Evolutionary conservation across 768 basidiomycete genomes (phyloP).

Genomic region (Cystofilobasidium bisporidii): DNA sequence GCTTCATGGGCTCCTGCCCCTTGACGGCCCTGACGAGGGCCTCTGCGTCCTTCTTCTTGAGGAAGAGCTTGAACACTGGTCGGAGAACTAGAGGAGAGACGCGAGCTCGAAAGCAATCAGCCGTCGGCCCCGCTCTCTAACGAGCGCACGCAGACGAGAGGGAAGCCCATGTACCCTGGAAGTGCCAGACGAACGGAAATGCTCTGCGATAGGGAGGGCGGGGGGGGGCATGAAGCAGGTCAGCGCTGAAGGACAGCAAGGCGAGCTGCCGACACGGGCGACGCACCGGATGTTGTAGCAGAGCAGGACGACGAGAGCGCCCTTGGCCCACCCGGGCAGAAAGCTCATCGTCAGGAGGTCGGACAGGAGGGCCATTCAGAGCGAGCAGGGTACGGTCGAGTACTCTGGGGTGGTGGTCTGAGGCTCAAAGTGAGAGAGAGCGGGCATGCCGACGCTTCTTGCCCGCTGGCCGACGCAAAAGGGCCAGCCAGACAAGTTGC

Average conservation of each 20-base stretch:
- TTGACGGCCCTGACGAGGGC: not conserved
- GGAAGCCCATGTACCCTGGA: too few species aligned
- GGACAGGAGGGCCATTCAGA: not conserved
- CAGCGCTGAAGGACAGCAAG: not conserved
- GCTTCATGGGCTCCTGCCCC: not conserved
- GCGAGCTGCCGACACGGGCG: not conserved
- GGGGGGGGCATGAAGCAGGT: not conserved
- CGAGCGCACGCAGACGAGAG: too few species aligned
- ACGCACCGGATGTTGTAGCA: slow-evolving; percentile 1
- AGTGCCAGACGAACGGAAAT: slow-evolving; percentile 1
- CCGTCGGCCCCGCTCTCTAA: too few species aligned
- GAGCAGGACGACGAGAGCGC: not conserved
- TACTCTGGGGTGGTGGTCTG: too few species aligned
- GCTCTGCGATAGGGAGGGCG: not conserved
- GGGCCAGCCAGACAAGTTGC: too few species aligned
- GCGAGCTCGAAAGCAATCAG: not conserved
- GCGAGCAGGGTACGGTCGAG: not conserved
- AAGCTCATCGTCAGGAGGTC: not conserved
- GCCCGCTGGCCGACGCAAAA: too few species aligned
- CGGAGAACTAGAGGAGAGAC: not conserved
- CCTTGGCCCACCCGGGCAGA: slow-evolving; percentile 16
- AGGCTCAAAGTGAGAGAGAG: too few species aligned
- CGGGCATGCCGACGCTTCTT: too few species aligned
- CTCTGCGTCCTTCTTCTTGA: not conserved
- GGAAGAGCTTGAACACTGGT: not conserved